Percentiles rank a stretch among this genome's conserved stretches.
phyloP scores from a whole-genome alignment of 768 basidiomycete species.

The Rhizopogon rudus region DNA sequence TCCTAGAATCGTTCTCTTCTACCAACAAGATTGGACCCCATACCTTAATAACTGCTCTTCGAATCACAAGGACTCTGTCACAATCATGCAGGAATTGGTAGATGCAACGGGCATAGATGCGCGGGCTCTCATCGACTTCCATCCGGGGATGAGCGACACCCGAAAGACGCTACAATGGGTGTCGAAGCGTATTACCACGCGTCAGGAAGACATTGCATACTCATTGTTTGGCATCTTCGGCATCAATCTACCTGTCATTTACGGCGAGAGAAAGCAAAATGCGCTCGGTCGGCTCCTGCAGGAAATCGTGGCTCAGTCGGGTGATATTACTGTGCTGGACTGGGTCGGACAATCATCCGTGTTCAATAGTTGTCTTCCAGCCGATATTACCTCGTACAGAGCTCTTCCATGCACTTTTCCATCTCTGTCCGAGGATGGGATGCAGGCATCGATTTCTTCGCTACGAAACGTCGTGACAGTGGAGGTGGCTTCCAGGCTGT shows the following conservation, averaged over 20 bases:
- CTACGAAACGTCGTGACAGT: not conserved
- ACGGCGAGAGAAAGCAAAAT: constrained; percentile 5
- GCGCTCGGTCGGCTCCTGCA: not conserved
- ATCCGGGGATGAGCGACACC: not conserved
- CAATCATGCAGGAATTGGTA: not conserved
- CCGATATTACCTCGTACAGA: not conserved
- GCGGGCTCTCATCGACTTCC: not conserved
- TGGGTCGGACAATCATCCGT: not conserved
- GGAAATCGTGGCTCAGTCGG: not conserved
- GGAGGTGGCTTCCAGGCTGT: not conserved
- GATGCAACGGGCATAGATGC: not conserved
- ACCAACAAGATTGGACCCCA: constrained; percentile 16
- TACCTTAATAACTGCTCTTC: not conserved
- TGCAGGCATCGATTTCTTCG: not conserved
- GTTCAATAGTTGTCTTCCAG: not conserved
- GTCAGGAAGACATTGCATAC: constrained; percentile 9
- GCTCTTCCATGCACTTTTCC: not conserved
- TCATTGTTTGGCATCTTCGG: constrained; percentile 7
- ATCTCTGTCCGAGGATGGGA: not conserved
- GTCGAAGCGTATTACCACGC: constrained; percentile 7
- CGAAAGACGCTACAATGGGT: constrained; percentile 6
- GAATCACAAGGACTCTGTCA: not conserved
- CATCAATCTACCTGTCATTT: constrained; percentile 2
- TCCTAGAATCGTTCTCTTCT: constrained; percentile 22
- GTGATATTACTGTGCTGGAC: not conserved